These are phyloP conservation scores for Phytophthora idaei DNA, from an alignment of 352 stramenopile species.

Conservation along the genomic window DNA sequence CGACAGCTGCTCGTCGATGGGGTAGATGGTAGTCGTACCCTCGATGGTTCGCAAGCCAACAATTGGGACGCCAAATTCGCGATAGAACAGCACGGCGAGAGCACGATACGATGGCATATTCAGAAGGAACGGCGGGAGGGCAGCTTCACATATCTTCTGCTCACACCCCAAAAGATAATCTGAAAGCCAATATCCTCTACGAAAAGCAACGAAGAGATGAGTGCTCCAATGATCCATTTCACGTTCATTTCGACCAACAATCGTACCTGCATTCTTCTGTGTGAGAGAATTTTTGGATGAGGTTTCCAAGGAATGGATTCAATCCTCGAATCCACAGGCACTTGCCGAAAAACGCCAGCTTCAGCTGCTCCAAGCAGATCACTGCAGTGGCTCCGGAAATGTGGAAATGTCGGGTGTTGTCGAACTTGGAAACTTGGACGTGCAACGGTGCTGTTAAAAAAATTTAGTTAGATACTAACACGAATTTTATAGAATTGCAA, in stretches of 20 bases:
- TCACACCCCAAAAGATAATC: constrained; percentile 66
- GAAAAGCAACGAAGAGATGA: not conserved
- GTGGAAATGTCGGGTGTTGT: constrained; percentile 76
- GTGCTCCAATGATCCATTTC: not conserved
- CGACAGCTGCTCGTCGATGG: constrained; percentile 49
- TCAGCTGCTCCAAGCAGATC: constrained; percentile 79
- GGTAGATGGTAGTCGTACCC: constrained; percentile 55
- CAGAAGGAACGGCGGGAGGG: constrained; percentile 57
- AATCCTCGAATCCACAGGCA: constrained; percentile 74
- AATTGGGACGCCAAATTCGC: constrained; percentile 65
- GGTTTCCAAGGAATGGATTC: constrained; percentile 78
- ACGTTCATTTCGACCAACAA: not conserved
- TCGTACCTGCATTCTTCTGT: constrained; percentile 51
- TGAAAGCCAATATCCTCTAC: constrained; percentile 61
- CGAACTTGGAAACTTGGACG: constrained; percentile 78
- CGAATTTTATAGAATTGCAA: no score
- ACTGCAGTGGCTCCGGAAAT: constrained; percentile 74
- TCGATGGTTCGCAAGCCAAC: constrained; percentile 62
- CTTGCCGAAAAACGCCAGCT: constrained; percentile 75
- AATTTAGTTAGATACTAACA: not conserved
- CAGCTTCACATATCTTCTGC: constrained; percentile 65
- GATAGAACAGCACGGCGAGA: constrained; percentile 64
- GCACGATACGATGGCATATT: constrained; percentile 52
- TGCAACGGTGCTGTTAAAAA: constrained; percentile 58
- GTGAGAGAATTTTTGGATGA: constrained; percentile 61